Evolutionary conservation across 106 monocot genomes (phyloP).

Genomic region (Chionographis japonica): DNA sequence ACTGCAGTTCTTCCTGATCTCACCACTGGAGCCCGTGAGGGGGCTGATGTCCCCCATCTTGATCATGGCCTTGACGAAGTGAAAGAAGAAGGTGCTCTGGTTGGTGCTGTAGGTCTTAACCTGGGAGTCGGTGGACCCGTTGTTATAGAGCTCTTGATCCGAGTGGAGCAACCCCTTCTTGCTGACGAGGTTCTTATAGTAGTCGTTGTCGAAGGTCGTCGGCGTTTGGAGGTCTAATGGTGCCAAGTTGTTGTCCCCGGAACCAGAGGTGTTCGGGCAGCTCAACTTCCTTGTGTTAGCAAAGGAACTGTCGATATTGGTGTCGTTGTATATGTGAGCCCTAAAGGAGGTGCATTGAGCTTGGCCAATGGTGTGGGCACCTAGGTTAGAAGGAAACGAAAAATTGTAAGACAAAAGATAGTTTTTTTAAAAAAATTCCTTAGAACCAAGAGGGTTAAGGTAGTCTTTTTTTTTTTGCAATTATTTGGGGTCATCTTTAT

Average conservation of each 20-base stretch:
- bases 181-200: slow-evolving; percentile 18
- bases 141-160: slow-evolving; percentile 23
- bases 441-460: too few relatives aligned
- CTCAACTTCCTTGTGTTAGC: neutral
- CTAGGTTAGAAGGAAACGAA: neutral
- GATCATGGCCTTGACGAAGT: slow-evolving; percentile 11
- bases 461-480: too few relatives aligned
- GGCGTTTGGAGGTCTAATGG: slow-evolving; percentile 5
- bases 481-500: too few relatives aligned
- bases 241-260: slow-evolving; percentile 8
- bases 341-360: slow-evolving; percentile 27
- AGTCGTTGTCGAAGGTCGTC: slow-evolving; percentile 14
- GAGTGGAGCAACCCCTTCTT: slow-evolving; percentile 27
- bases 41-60: slow-evolving; percentile 14
- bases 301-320: slow-evolving; percentile 19
- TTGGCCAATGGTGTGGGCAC: slow-evolving; percentile 32
- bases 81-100: neutral
- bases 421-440: too few relatives aligned
- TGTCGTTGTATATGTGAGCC: slow-evolving; percentile 32
- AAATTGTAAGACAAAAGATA: too few relatives aligned
- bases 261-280: slow-evolving; percentile 1
- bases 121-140: neutral
- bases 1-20: too few relatives aligned
- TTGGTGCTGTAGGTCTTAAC: neutral
- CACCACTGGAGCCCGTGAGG: neutral